These are phyloP conservation scores for Ogataea pini DNA, from an alignment of 805 yeast species.

Conservation along the genomic window DNA sequence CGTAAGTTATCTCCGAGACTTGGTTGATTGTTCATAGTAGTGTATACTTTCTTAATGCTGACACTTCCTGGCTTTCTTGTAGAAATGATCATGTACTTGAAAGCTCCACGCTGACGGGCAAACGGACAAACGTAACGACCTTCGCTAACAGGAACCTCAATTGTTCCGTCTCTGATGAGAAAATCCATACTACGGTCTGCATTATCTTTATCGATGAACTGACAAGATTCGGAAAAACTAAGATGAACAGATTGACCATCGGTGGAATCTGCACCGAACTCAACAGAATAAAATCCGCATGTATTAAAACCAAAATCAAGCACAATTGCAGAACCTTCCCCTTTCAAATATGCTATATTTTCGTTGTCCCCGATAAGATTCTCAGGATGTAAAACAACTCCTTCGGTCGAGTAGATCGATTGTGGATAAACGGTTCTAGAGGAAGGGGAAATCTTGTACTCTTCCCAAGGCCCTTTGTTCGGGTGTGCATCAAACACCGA, in stretches of 20 bases:
- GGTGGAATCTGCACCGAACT: conserved; percentile 3
- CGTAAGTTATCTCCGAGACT: conserved; percentile 1
- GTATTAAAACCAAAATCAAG: conserved; percentile 7
- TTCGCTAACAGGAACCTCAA: conserved; percentile 3
- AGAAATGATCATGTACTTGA: conserved; percentile 4
- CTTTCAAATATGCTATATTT: not conserved
- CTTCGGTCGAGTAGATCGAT: conserved; percentile 3
- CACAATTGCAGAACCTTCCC: conserved; percentile 1
- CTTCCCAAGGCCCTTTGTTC: conserved; percentile 3
- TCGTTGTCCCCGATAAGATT: conserved; percentile 4
- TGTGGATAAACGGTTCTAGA: conserved; percentile 4
- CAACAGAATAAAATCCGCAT: conserved; percentile 3
- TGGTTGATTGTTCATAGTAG: conserved; percentile 5
- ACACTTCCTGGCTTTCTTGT: conserved; percentile 4
- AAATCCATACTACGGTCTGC: conserved; percentile 6
- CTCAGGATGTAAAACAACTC: not conserved
- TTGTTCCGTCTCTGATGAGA: conserved; percentile 5
- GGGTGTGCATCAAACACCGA: conserved; percentile 5
- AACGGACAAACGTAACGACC: conserved; percentile 5
- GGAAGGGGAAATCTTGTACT: conserved; percentile 1
- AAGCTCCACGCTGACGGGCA: conserved; percentile 2
- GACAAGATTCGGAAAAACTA: conserved; percentile 7
- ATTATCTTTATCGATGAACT: conserved; percentile 3
- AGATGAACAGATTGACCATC: conserved; percentile 2
- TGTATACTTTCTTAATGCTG: not conserved